phyloP scores from a whole-genome alignment of 352 stramenopile species.

The Globisporangium radiosum region DNA sequence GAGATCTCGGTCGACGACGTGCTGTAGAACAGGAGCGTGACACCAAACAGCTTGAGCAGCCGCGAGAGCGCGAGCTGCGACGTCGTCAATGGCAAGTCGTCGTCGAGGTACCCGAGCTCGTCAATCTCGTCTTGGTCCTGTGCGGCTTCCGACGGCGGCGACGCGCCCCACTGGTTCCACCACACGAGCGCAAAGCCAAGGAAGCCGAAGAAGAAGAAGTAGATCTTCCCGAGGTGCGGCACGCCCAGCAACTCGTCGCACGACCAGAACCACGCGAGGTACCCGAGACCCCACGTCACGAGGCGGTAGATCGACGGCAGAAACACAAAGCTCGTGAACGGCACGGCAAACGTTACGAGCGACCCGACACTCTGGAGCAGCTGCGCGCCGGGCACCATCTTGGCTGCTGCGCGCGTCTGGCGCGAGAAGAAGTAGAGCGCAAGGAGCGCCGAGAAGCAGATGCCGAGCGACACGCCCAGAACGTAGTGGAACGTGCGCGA shows the following conservation, averaged over 20 bases:
- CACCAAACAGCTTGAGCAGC: slow-evolving; percentile 45
- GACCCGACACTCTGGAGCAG: slow-evolving; percentile 65
- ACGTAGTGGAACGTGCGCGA: slow-evolving; percentile 79
- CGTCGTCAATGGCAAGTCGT: slow-evolving; percentile 54
- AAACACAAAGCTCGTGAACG: slow-evolving; percentile 71
- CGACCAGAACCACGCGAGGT: slow-evolving; percentile 59
- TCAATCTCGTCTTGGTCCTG: slow-evolving; percentile 63
- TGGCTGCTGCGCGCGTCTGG: slow-evolving; percentile 59
- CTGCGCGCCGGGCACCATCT: slow-evolving; percentile 64
- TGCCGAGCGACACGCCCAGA: slow-evolving; percentile 52
- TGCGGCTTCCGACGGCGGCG: slow-evolving; percentile 31
- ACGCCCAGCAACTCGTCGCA: slow-evolving; percentile 66
- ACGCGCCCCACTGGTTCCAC: slow-evolving; percentile 83
- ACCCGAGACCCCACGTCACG: slow-evolving; percentile 47
- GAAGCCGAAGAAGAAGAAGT: slow-evolving; percentile 74
- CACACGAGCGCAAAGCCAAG: slow-evolving; percentile 69
- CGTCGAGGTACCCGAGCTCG: slow-evolving; percentile 59
- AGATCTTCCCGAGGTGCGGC: slow-evolving; percentile 81
- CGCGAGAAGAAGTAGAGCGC: slow-evolving; percentile 77
- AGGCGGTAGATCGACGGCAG: slow-evolving; percentile 69
- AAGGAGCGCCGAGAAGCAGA: slow-evolving; percentile 72
- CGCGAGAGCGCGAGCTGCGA: slow-evolving; percentile 59
- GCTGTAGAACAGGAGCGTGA: slow-evolving; percentile 75
- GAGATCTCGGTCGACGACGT: slow-evolving; percentile 76
- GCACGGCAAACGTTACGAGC: slow-evolving; percentile 61